Base-by-base conservation (phyloP, 208 protist genomes). In the Porcisia hertigi region DNA sequence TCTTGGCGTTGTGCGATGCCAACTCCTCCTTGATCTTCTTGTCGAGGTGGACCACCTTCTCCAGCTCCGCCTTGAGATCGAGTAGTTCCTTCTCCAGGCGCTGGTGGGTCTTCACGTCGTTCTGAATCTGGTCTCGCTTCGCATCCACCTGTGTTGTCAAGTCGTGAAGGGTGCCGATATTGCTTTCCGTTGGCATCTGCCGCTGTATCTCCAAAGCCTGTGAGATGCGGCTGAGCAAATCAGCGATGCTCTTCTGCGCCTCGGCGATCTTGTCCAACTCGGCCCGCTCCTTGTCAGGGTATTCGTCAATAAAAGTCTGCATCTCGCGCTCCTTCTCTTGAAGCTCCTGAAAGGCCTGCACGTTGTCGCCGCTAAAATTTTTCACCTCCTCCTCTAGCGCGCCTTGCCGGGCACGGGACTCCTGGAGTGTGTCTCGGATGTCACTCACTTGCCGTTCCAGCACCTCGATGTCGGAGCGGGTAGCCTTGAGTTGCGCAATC, bases 1-100 rank as follows among this genome's bases (percentile, higher is more conserved):
- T 97, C 66, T 89, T 90, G 6, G 79, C 82, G n/a, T 73, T 79
- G 65, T 96, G 88, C 34, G 88, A 84, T 73, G 94, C 86, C 8
- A 97, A 79, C 83, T 98, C 93, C 55, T 87, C 87, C 66, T 92
- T 94, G 72, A 98, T 97, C 79, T 98, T 98, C 36, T 78, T 86
- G 76, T 97, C 95, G 0, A 98, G 86, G 72, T 89, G 88, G 11
- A 86, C 86, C 34, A 98, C 90, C 79, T 97, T 98, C 58, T 97
- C 90, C 47, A 98, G 86, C 79, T 98, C 93, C 63, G 81, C 65
- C 77, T 96, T 97, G 39, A 93, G 88, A 54, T 95, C 88, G n/a
- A 96, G 81, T 30, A 98, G 80, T 73, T 98, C 93, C 82, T 95
- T 95, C 77, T 97, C 84, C 23, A 98, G 79, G 5, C 93, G 86